Evolutionary conservation across 352 stramenopile species (phyloP).

Genomic region (Pythium rhizo-oryzae): DNA sequence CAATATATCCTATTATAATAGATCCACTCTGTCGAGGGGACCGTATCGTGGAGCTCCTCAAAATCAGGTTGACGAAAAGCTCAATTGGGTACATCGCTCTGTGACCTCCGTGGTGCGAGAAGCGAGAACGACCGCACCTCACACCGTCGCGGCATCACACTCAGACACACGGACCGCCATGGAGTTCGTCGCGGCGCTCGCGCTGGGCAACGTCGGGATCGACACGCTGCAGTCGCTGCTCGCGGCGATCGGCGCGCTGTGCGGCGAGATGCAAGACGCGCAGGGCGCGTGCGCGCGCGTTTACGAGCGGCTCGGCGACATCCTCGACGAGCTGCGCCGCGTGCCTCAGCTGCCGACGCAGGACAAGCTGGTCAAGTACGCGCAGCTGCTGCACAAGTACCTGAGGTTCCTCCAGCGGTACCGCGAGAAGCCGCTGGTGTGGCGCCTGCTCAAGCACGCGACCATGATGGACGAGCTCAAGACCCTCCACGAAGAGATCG

Average conservation of each 20-base stretch:
- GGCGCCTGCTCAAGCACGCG: conserved; percentile 2
- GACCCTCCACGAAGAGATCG: conserved; percentile 13
- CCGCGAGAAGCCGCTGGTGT: neutral
- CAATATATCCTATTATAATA: neutral
- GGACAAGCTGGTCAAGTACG: conserved; percentile 1
- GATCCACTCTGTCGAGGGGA: neutral
- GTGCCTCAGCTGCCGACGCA: neutral
- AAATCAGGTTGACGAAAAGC: no score
- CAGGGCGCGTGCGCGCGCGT: conserved; percentile 6
- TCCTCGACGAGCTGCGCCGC: conserved; percentile 12
- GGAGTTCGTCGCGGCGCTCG: conserved; percentile 12
- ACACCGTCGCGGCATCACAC: no score
- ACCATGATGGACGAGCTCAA: conserved; percentile 14
- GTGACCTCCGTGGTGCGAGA: no score
- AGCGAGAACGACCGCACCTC: no score
- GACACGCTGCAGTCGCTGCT: conserved; percentile 5
- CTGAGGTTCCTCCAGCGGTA: conserved; percentile 1
- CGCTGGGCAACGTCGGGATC: neutral
- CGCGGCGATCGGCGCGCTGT: conserved; percentile 1
- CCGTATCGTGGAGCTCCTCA: neutral
- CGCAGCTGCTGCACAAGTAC: neutral
- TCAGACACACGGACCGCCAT: neutral
- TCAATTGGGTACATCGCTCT: no score
- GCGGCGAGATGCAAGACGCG: conserved; percentile 9
- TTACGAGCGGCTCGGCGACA: conserved; percentile 10